These are phyloP conservation scores for Hemerocallis citrina DNA, from an alignment of 106 monocot species.

Conservation along the genomic window DNA sequence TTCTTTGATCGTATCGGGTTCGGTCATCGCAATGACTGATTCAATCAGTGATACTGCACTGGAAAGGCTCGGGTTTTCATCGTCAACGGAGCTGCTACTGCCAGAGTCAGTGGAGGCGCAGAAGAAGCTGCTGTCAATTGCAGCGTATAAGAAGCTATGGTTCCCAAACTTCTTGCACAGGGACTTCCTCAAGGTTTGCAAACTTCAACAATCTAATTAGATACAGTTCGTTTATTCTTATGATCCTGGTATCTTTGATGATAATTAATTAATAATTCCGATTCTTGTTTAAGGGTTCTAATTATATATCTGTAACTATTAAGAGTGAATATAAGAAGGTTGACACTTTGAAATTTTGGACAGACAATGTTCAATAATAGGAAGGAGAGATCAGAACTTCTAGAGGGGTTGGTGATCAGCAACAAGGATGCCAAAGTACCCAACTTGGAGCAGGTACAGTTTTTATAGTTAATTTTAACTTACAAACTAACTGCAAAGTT, in stretches of 20 bases:
- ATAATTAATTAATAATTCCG: too few species aligned
- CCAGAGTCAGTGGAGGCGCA: constrained; percentile 18
- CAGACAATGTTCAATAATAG: constrained; percentile 86
- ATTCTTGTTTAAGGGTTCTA: too few species aligned
- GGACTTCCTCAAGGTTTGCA: too few species aligned
- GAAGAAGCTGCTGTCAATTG: constrained; percentile 17
- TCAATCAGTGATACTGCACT: background rate
- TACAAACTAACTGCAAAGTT: background rate
- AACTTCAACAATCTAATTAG: too few species aligned
- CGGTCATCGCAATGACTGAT: background rate
- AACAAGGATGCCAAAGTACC: constrained; percentile 48
- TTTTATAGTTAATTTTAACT: background rate
- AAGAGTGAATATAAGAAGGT: too few species aligned
- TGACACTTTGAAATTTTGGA: too few species aligned
- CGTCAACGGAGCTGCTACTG: constrained; percentile 17
- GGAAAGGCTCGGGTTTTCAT: too few species aligned
- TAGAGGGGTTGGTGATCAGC: constrained; percentile 63
- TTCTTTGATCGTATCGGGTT: background rate
- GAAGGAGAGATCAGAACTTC: constrained; percentile 72
- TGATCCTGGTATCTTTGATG: too few species aligned
- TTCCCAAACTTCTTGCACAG: too few species aligned
- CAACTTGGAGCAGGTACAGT: constrained; percentile 47
- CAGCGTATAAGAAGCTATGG: too few species aligned
- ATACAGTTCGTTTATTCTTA: too few species aligned
- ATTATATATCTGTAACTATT: too few species aligned